These are phyloP conservation scores for Jaltomata sinuosa DNA, from an alignment of 257 asterid genomes.

Conservation along the genomic window DNA sequence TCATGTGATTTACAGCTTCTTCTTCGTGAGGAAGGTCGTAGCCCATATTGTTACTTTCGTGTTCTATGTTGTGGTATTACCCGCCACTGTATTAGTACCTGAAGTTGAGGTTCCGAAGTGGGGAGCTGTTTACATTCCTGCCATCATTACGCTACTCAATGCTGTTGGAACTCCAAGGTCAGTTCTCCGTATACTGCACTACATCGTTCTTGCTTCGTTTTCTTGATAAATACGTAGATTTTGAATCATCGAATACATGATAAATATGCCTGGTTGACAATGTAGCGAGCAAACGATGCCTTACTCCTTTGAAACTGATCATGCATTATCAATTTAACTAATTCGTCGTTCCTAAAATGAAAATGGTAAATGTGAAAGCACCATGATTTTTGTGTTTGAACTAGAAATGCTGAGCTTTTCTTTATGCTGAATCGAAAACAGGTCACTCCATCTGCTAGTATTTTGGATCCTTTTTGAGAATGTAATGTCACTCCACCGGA, in stretches of 20 bases:
- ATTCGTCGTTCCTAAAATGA: neutral
- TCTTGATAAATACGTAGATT: too few relatives aligned
- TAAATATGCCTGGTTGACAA: neutral
- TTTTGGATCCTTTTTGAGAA: conserved; percentile 95
- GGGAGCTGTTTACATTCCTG: conserved; percentile 88
- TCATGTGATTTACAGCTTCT: conserved; percentile 90
- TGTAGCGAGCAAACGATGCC: neutral
- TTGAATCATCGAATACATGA: too few relatives aligned
- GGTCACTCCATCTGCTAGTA: conserved; percentile 84
- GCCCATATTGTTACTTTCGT: conserved; percentile 82
- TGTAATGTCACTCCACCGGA: conserved; percentile 87
- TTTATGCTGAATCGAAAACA: neutral
- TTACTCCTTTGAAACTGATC: neutral
- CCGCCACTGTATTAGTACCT: conserved; percentile 82
- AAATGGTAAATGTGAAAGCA: neutral
- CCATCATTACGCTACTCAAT: conserved; percentile 63
- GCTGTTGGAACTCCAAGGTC: conserved; percentile 95
- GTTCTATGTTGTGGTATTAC: conserved; percentile 70
- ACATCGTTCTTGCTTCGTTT: neutral
- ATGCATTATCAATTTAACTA: neutral
- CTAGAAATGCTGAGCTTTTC: neutral
- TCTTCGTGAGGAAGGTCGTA: conserved; percentile 76
- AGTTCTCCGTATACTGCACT: neutral
- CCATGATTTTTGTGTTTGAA: neutral
- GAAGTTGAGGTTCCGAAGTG: conserved; percentile 85